Percentiles rank a stretch among this genome's conserved stretches.
phyloP scores from a whole-genome alignment of 495 filamentous ascomycete species.

The Hypoxylon trugodes region DNA sequence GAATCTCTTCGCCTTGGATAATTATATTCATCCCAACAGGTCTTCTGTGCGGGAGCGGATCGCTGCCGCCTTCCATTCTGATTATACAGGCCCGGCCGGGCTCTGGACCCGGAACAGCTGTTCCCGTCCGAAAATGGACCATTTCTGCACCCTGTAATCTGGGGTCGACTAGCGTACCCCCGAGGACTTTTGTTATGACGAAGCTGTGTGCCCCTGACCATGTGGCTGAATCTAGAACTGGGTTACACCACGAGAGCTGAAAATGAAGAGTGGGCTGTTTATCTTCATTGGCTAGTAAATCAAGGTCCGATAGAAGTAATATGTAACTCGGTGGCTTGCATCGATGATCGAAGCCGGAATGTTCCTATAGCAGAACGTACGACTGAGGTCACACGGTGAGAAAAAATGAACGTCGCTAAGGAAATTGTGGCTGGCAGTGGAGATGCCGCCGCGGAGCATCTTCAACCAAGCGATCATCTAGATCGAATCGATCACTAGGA shows the following conservation, averaged over 20 bases:
- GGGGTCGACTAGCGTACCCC: neutral
- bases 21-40: neutral
- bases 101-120: slow-evolving; percentile 1
- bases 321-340: slow-evolving; percentile 27
- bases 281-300: neutral
- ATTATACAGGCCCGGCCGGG: neutral
- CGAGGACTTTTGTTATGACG: slow-evolving; percentile 13
- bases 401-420: slow-evolving; percentile 13
- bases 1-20: neutral
- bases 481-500: slow-evolving; percentile 18
- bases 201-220: slow-evolving; percentile 9
- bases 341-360: slow-evolving; percentile 14
- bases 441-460: neutral
- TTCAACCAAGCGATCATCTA: slow-evolving; percentile 10
- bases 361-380: slow-evolving; percentile 17
- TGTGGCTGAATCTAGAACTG: slow-evolving; percentile 29
- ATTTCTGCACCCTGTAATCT: slow-evolving; percentile 9
- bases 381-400: slow-evolving; percentile 23
- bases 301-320: neutral
- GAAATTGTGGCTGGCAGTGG: slow-evolving; percentile 1
- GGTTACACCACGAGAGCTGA: slow-evolving; percentile 29
- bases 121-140: slow-evolving; percentile 27
- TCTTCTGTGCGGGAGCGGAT: slow-evolving; percentile 9
- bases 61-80: slow-evolving; percentile 10
- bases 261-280: slow-evolving; percentile 6